A percentile compares a stretch with the other conserved stretches of the same genome.
Conservation (phyloP, 768 basidiomycete species). For the Pisolithus sp. region DNA sequence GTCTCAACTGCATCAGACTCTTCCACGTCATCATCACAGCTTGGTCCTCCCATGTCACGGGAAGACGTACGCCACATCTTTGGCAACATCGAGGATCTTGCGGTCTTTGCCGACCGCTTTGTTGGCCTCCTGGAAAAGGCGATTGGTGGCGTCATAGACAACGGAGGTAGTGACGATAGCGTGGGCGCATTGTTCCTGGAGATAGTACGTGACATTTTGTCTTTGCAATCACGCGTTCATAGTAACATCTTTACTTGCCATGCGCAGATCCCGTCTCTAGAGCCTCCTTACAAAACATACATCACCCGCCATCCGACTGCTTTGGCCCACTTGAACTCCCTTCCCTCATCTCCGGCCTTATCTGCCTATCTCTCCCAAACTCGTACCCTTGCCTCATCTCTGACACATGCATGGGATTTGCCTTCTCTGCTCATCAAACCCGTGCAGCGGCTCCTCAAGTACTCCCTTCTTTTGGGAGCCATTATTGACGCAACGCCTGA, state of each 20-base stretch:
- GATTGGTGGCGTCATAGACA: conserved; percentile 55
- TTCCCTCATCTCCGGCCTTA: conserved; percentile 42
- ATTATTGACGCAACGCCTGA: conserved; percentile 73
- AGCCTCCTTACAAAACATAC: conserved; percentile 70
- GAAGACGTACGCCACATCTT: conserved; percentile 72
- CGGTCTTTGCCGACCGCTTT: conserved; percentile 62
- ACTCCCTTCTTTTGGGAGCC: conserved; percentile 75
- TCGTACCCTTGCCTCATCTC: conserved; percentile 55
- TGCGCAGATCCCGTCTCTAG: conserved; percentile 58
- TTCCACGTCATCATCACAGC: conserved; percentile 42
- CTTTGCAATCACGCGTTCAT: not conserved
- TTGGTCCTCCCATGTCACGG: conserved; percentile 58
- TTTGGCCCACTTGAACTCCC: conserved; percentile 54
- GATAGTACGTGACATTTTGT: conserved; percentile 42
- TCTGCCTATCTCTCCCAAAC: conserved; percentile 60
- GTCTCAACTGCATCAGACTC: conserved; percentile 41
- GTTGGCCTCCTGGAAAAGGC: conserved; percentile 59
- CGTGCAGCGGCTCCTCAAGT: conserved; percentile 93
- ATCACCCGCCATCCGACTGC: conserved; percentile 77
- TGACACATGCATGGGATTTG: conserved; percentile 90
- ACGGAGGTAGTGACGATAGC: conserved; percentile 59
- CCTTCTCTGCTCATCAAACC: conserved; percentile 94
- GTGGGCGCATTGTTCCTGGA: conserved; percentile 68
- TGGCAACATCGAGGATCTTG: conserved; percentile 70
- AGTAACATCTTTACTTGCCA: not conserved